Base-by-base conservation (phyloP, 805 yeast genomes). In the Saccharomycopsis synnaedendra region DNA sequence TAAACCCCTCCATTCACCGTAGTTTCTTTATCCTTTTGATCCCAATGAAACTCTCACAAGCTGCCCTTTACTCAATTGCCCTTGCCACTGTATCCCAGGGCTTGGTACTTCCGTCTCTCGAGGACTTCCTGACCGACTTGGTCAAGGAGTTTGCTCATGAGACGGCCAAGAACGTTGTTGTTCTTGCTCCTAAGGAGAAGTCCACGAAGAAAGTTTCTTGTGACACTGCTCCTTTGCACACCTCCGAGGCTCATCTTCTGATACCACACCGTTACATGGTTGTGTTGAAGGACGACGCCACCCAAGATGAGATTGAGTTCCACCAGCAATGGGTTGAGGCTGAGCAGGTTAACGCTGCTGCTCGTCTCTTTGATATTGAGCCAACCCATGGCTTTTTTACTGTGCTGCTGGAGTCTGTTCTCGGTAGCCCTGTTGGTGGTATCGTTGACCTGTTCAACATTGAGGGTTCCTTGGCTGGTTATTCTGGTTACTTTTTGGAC, bases 241-340 rank as follows among this genome's bases (percentile, higher is more conserved):
- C 36, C 36, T 34, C 36, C 36, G 8, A 8, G 10, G 36, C 36
- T 9, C 10, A 9, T 34, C 10, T 34, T n/a, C 36, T 73, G 42
- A 75, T 83, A 56, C 81, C 88, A 36, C 74, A 83, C 68, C 80
- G 82, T 58, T 93, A 87, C 70, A 89, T 93, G 55, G 69, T 93
- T 56, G 88, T 89, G 44, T 80, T 90, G 69, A 88, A 87, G 70
- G 75, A 77, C 47, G 76, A 69, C 46, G 70, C 79, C 34, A 58
- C 74, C 28, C 64, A 72, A 30, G 76, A 76, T 36, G 76, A 75
- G 51, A 68, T 75, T 33, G 67, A 69, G 39, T 74, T 77, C 71
- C 96, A 89, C 69, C 72, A 74, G 60, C 74, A 76, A 59, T 74
- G 83, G 79, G 75, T 85, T 52, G 65, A 72, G 32, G 70, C 72